Base-by-base conservation (phyloP, 208 protist genomes). In the Polymyxa betae region DNA sequence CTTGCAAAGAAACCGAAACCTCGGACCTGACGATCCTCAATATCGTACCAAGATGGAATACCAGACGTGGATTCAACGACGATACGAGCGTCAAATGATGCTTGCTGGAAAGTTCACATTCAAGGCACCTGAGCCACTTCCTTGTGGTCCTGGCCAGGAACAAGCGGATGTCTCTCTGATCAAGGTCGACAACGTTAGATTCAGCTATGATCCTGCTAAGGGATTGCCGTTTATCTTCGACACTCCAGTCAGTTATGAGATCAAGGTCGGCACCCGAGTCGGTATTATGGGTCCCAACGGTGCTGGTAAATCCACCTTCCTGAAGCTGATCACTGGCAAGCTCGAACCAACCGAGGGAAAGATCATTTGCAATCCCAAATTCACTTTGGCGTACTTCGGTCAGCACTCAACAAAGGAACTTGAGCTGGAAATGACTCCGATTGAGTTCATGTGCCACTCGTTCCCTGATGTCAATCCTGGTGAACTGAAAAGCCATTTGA, bases 301-400 rank as follows among this genome's bases (percentile, higher is more conserved):
- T 35, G n/a, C 29, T 24, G 89, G 89, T 32, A 90, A 90, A 64
- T 90, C 89, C 35, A 90, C 89, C 24, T 64, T 90, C n/a, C 35
- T 90, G 5, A 90, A 90, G 32, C 87, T 89, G 45, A 68, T 89
- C n/a, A 38, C 32, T 32, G 87, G 87, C n/a, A 35, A 43, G 72
- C 16, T 82, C 16, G 72, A 20, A 5, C 72, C 72, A 12, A 82
- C 72, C 12, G n/a, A 35, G 35, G 72, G 72, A 5, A 82, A 35
- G 72, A 82, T 82, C 40, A 35, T 35, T 45, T 5, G 5, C 35
- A 35, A 82, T n/a, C 72, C 72, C 5, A 35, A 82, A 82, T 35
- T 43, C 72, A 82, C 72, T 35, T 16, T 82, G 5, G n/a, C 72
- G 72, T 82, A 82, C n/a, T 82, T 82, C 40, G 72, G 40, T 20